Evolutionary conservation across 2,329 filamentous ascomycete genomes (phyloP).

Genomic region (Xylariaceae sp.): DNA sequence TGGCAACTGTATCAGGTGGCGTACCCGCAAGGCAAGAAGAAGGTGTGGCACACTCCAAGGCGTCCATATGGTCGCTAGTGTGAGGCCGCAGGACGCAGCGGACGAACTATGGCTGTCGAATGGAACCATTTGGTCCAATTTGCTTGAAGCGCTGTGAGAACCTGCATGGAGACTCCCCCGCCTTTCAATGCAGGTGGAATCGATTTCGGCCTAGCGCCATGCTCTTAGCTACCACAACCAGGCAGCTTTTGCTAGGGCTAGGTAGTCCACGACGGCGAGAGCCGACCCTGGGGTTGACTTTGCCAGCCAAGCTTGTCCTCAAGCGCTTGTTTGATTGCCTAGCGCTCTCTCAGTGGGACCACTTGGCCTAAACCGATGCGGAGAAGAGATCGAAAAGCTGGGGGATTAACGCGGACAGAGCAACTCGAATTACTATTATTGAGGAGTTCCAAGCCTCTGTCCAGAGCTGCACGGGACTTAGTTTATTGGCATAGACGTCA

Average conservation of each 20-base stretch:
- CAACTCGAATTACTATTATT: neutral
- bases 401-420: neutral
- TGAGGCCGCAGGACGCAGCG: constrained; percentile 6
- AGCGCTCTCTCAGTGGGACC: constrained; percentile 16
- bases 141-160: constrained; percentile 23
- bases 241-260: constrained; percentile 16
- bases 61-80: neutral
- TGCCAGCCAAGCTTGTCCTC: constrained; percentile 22
- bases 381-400: constrained; percentile 7
- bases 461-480: neutral
- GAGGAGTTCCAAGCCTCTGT: neutral
- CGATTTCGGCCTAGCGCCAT: constrained; percentile 33
- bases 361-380: constrained; percentile 17
- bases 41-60: constrained; percentile 22
- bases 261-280: constrained; percentile 14
- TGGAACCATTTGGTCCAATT: constrained; percentile 29
- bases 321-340: neutral
- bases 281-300: constrained; percentile 7
- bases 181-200: constrained; percentile 35
- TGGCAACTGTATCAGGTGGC: constrained; percentile 28
- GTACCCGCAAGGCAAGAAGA: constrained; percentile 13
- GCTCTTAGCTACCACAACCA: constrained; percentile 24
- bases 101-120: constrained; percentile 24
- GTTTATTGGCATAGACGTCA: neutral
- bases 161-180: constrained; percentile 35